These are phyloP conservation scores for Podaxis sp. DNA, from an alignment of 768 basidiomycete species.

Conservation along the genomic window DNA sequence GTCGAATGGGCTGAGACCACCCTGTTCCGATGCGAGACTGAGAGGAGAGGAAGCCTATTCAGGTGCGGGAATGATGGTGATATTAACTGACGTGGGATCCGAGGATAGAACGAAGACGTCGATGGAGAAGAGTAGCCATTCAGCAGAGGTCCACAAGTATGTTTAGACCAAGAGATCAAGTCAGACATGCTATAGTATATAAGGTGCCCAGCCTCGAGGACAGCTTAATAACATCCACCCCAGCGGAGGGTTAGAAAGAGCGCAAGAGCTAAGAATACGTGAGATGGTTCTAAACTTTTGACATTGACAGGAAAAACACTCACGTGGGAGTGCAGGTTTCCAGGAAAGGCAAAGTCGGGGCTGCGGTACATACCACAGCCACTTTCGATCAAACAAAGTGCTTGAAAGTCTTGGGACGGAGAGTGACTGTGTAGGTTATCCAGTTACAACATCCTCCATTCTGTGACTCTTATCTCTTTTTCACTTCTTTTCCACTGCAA, in stretches of 20 bases:
- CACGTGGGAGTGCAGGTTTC: background rate
- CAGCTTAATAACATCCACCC: background rate
- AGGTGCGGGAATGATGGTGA: background rate
- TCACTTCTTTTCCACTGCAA: constrained; percentile 14
- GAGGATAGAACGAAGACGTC: background rate
- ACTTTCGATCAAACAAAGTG: background rate
- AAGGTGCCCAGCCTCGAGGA: background rate
- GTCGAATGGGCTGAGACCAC: background rate
- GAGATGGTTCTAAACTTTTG: background rate
- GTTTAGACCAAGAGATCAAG: background rate
- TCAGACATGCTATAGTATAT: background rate
- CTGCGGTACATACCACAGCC: background rate
- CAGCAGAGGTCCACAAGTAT: background rate
- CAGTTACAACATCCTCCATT: background rate
- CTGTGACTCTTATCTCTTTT: background rate
- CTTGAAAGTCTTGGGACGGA: background rate
- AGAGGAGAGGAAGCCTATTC: background rate
- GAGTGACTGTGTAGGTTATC: background rate
- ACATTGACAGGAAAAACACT: background rate
- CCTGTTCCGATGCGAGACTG: background rate
- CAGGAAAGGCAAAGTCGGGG: background rate
- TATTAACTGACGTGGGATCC: background rate
- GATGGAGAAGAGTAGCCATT: background rate
- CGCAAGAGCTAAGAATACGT: background rate
- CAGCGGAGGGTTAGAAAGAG: background rate